A percentile compares a stretch with the other conserved stretches of the same genome.
phyloP scores from a whole-genome alignment of 306 rosid genomes.

The Prinsepia uniflora region DNA sequence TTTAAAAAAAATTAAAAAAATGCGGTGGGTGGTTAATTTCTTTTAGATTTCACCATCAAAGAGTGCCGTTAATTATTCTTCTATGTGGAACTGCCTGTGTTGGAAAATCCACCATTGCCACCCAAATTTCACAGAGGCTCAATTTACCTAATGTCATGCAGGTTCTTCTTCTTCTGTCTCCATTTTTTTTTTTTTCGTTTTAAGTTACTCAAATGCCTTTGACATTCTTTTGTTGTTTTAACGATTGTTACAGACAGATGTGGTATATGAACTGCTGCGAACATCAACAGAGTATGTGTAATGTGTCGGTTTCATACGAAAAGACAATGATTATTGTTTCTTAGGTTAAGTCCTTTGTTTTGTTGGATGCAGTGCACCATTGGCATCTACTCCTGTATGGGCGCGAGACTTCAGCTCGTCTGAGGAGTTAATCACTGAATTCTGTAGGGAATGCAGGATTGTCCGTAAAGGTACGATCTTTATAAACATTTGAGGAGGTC shows the following conservation, averaged over 20 bases:
- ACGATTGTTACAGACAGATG: constrained; percentile 70
- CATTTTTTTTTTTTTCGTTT: too few relatives aligned
- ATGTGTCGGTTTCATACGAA: constrained; percentile 30
- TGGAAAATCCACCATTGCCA: constrained; percentile 94
- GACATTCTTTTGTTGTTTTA: background rate
- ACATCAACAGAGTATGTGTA: constrained; percentile 85
- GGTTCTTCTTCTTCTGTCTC: constrained; percentile 31
- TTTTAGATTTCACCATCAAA: constrained; percentile 85
- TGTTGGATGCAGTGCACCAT: constrained; percentile 62
- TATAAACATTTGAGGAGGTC: background rate
- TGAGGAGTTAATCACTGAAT: constrained; percentile 83
- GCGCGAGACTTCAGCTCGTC: constrained; percentile 76
- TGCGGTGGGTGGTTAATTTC: background rate
- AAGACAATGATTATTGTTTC: background rate
- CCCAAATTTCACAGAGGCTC: constrained; percentile 89
- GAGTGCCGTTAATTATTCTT: constrained; percentile 88
- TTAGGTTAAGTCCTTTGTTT: constrained; percentile 3
- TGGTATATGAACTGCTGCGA: constrained; percentile 91
- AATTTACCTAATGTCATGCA: constrained; percentile 92
- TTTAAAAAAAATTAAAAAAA: background rate
- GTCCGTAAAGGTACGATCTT: constrained; percentile 66
- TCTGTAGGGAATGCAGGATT: constrained; percentile 96
- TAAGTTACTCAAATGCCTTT: too few relatives aligned
- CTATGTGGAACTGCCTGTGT: constrained; percentile 97
- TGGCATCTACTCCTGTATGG: constrained; percentile 84